Base-by-base conservation (phyloP, 768 basidiomycete species). In the Tricholoma furcatifolium region DNA sequence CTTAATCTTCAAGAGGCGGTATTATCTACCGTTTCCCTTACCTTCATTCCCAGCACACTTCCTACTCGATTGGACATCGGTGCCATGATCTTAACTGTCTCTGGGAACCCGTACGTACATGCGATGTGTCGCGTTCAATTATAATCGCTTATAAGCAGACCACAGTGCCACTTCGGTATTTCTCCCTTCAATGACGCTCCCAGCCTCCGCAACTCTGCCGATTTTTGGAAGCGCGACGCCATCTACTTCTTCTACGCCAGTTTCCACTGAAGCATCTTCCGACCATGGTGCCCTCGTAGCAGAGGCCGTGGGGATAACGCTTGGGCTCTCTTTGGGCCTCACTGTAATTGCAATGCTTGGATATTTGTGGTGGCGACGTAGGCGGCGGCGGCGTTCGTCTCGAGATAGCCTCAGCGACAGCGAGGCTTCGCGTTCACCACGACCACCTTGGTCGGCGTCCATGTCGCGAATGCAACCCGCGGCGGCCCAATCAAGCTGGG, bases 11-110 rank as follows among this genome's bases (percentile, higher is more conserved):
- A 63, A 0, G 73, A 73, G 53, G 61, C 69, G 8, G 68, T 70
- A 17, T 67, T 68, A 14, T 77, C 78, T 0, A 74, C 72, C 0
- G 62, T 83, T 0, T 68, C 70, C 6, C 54, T 83, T 51, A 77
- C 74, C 1, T 77, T 71, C 54, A 44, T 74, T 6, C 64, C 64
- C 12, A 62, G 47, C 6, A 43, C 58, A 18, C 42, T 51, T 27
- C 60, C 64, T 32, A 53, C 73, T 7, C 67, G 62, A 43, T 64
- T 79, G 36, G 74, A 75, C 51, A 65, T 80, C 23, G 67, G 67
- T 21, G 61, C 56, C 6, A 68, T 80, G 18, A 63, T 62, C 1
- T 60, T 79, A 51, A 66, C 67, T 9, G 76, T 77, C 7, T 43
- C 67, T 3, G 68, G 71, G 43, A 59, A 66, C 24, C 67, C 68